Conservation (phyloP, 768 basidiomycete genomes). For the Hygrocybe punicea region DNA sequence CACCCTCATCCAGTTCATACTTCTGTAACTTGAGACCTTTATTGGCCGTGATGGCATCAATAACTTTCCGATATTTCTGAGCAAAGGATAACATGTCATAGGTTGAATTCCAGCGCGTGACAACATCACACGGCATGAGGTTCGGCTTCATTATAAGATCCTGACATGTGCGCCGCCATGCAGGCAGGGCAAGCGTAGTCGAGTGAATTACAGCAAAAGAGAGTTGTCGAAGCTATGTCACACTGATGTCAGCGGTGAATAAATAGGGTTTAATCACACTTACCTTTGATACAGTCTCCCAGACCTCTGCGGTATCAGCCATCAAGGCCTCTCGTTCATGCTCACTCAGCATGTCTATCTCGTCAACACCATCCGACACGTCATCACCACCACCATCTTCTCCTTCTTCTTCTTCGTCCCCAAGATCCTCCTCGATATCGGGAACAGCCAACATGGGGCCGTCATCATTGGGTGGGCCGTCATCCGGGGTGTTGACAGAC, state of each 20-base stretch:
- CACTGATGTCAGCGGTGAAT: constrained; percentile 10
- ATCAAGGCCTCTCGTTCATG: background rate
- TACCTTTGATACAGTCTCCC: constrained; percentile 7
- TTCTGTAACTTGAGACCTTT: constrained; percentile 9
- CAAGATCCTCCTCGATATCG: background rate
- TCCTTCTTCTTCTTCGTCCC: background rate
- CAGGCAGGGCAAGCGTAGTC: constrained; percentile 28
- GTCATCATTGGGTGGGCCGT: background rate
- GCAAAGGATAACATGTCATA: constrained; percentile 32
- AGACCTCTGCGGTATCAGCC: background rate
- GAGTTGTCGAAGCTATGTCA: constrained; percentile 18
- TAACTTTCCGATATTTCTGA: constrained; percentile 16
- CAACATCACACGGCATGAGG: constrained; percentile 33
- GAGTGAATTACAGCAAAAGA: constrained; percentile 27
- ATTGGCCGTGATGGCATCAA: constrained; percentile 18
- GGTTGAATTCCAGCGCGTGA: constrained; percentile 35
- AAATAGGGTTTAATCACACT: background rate
- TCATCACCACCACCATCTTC: constrained; percentile 7
- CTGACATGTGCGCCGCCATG: constrained; percentile 20
- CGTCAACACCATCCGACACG: background rate
- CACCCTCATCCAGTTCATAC: constrained; percentile 11
- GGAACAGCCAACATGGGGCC: background rate
- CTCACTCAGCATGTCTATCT: background rate
- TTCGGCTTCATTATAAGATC: constrained; percentile 3
- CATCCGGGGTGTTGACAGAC: background rate